Conservation (phyloP, 768 basidiomycete species). For the Clavulina sp. region DNA sequence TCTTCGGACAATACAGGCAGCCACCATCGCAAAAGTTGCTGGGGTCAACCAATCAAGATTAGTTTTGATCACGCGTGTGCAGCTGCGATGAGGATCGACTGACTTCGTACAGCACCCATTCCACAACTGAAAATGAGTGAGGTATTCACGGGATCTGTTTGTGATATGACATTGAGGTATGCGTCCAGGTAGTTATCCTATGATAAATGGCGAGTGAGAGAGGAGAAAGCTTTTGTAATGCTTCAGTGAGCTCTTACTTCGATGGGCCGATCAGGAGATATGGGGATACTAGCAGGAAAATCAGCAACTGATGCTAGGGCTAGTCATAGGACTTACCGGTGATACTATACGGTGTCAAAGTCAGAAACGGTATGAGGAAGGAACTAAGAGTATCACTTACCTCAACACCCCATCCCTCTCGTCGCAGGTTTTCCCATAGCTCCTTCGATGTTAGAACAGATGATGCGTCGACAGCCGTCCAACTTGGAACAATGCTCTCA, state of each 20-base stretch:
- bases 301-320: background rate
- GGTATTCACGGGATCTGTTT: constrained; percentile 61
- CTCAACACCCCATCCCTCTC: constrained; percentile 83
- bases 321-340: constrained; percentile 37
- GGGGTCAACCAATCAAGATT: background rate
- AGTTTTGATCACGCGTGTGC: background rate
- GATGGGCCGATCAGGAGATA: constrained; percentile 79
- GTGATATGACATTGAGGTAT: constrained; percentile 65
- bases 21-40: constrained; percentile 96
- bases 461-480: constrained; percentile 72
- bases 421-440: constrained; percentile 63
- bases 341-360: constrained; percentile 41
- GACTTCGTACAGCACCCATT: constrained; percentile 74
- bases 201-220: background rate
- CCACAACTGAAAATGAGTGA: constrained; percentile 90
- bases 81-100: constrained; percentile 4
- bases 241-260: constrained; percentile 45
- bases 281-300: constrained; percentile 55
- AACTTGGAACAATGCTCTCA: constrained; percentile 76
- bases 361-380: too few species aligned
- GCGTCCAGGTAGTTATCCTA: constrained; percentile 93
- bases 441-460: constrained; percentile 81
- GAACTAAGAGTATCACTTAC: constrained; percentile 24
- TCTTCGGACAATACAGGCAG: constrained; percentile 69
- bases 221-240: background rate